phyloP scores from a whole-genome alignment of 345 rosid species.

The Conringia planisiliqua region DNA sequence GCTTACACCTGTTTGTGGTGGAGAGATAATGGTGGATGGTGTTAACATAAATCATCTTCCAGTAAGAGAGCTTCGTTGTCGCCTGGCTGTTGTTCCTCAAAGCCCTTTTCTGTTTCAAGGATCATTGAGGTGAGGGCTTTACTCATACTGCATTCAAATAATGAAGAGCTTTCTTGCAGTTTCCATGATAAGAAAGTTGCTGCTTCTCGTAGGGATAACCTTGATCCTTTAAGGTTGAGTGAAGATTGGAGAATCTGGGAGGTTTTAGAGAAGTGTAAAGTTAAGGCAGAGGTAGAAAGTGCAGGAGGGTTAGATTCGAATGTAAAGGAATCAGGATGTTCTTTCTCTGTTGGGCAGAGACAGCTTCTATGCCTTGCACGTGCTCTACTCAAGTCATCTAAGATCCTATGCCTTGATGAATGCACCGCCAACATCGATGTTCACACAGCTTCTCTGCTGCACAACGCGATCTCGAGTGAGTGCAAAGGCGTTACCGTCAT shows the following conservation, averaged over 20 bases:
- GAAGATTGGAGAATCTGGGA: conserved; percentile 67
- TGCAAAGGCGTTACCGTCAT: conserved; percentile 76
- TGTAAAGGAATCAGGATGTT: conserved; percentile 62
- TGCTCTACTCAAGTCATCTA: conserved; percentile 82
- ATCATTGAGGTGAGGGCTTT: conserved; percentile 54
- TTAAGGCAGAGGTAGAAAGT: conserved; percentile 70
- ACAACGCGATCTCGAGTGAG: conserved; percentile 60
- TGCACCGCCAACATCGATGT: conserved; percentile 83
- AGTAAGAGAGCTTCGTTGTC: conserved; percentile 74
- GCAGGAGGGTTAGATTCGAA: conserved; percentile 70
- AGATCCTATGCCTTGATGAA: conserved; percentile 92
- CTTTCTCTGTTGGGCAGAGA: conserved; percentile 87
- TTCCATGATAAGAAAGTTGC: not conserved
- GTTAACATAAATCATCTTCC: conserved; percentile 57
- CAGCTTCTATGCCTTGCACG: conserved; percentile 93
- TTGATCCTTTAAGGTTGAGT: conserved; percentile 61
- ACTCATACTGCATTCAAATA: not conserved
- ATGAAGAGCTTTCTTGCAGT: not conserved
- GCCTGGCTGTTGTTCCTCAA: conserved; percentile 83
- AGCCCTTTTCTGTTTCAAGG: conserved; percentile 89
- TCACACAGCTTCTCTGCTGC: conserved; percentile 68
- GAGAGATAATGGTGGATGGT: conserved; percentile 71
- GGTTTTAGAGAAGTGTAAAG: conserved; percentile 68
- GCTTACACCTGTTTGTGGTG: conserved; percentile 60
- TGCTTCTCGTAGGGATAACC: conserved; percentile 55